These are phyloP conservation scores for Aphanomyces invadans DNA, from an alignment of 352 stramenopile genomes.

Conservation along the genomic window DNA sequence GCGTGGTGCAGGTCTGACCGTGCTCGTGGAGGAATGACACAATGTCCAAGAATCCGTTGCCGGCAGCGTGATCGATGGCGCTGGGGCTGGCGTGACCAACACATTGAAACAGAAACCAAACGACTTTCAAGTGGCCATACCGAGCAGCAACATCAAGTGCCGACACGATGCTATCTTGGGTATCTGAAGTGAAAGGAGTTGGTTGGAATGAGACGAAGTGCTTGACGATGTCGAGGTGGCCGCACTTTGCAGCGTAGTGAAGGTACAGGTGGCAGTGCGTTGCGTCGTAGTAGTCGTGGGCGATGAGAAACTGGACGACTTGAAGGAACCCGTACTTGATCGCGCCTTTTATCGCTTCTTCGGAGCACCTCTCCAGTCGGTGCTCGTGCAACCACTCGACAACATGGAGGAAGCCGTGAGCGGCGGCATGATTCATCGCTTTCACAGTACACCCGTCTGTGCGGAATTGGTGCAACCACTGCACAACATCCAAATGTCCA, in stretches of 20 bases:
- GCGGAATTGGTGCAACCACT: conserved; percentile 25
- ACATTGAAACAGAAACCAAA: not conserved
- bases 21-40: conserved; percentile 2
- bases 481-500: conserved; percentile 30
- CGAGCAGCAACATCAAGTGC: conserved; percentile 1
- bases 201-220: not conserved
- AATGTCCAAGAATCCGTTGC: conserved; percentile 5
- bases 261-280: not conserved
- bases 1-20: not conserved
- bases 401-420: conserved; percentile 29
- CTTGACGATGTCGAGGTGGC: conserved; percentile 16
- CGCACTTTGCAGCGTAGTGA: not conserved
- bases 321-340: conserved; percentile 34
- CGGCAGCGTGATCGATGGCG: conserved; percentile 11
- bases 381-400: conserved; percentile 36
- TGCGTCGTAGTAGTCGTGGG: conserved; percentile 28
- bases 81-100: not conserved
- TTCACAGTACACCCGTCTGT: conserved; percentile 22
- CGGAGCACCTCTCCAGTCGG: conserved; percentile 36
- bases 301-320: conserved; percentile 38
- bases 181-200: not conserved
- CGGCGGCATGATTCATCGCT: conserved; percentile 29
- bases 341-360: conserved; percentile 40
- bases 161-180: not conserved
- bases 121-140: not conserved